Evolutionary conservation across 1,139 yeast species (phyloP), one percentile per base, ranked within the genome.

Genomic region (Meyerozyma elateridarum): DNA sequence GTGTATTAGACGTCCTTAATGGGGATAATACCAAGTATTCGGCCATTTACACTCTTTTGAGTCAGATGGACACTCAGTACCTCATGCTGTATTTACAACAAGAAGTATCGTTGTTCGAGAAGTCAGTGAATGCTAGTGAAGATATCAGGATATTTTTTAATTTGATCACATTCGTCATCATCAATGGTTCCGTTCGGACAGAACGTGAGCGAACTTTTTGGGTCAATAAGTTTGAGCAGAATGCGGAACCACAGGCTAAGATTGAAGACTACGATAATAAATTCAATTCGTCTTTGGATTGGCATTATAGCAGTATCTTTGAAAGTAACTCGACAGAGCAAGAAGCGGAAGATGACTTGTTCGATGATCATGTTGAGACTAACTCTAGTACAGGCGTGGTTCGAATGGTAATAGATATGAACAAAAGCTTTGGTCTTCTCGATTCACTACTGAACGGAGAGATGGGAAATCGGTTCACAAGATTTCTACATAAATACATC

Each of bases 301-400:
- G 34, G 20, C 47, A 43, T 33, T 36, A 33, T 29, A 36, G 44
- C 15, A 34, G 41, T 8, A 37, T 43, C 4, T 43, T 43, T 32
- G 37, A 41, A 19, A 33, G 21, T 15, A 20, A 19, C 15, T 16
- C 27, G 21, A 26, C 12, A 4, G 29, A 17, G 11, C 29, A 26
- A n/a, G 29, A 26, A 8, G 21, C 18, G 18, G 33, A 31, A 14
- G 34, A 31, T n/a, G 33, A 28, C 8, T 16, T 31, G 7, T 31
- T 31, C 18, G 15, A 9, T 12, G 34, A 31, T 2, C 14, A 21
- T 15, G 27, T 7, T 4, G 15, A 6, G 11, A 8, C 24, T 11
- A 6, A 6, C n/a, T 21, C 24, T 6, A 13, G 8, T 21, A 21
- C 6, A 18, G 6, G n/a, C 8, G 8, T 24, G 17, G n/a, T 18